Conservation (phyloP, 106 monocot species). For the Dioscorea dumetorum region DNA sequence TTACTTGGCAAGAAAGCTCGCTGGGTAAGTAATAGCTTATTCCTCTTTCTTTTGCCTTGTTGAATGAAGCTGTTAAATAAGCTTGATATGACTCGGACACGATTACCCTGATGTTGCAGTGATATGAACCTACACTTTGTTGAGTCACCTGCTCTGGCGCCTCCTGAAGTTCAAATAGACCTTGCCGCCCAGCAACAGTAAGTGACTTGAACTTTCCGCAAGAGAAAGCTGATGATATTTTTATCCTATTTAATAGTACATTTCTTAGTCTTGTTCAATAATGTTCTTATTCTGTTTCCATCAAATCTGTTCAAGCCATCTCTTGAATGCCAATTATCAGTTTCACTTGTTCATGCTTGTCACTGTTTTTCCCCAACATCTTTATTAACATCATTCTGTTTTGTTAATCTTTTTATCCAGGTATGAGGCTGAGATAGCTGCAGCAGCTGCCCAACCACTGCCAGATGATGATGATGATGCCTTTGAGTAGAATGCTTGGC, state of each 20-base stretch:
- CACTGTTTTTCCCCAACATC: not conserved
- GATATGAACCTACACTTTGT: constrained; percentile 57
- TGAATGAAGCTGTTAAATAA: not conserved
- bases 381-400: not conserved
- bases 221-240: no score
- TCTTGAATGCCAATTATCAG: no score
- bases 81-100: not conserved
- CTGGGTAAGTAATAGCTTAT: constrained; percentile 12
- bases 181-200: constrained; percentile 37
- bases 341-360: no score
- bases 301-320: no score
- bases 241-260: no score
- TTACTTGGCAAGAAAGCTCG: constrained; percentile 44
- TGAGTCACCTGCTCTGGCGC: constrained; percentile 51
- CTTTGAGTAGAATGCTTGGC: constrained; percentile 21
- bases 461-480: constrained; percentile 67
- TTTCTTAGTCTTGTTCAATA: no score
- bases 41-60: not conserved
- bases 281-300: no score
- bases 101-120: constrained; percentile 20
- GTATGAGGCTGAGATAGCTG: constrained; percentile 41
- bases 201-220: not conserved
- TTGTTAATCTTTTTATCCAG: constrained; percentile 7
- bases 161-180: constrained; percentile 60
- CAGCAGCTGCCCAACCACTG: constrained; percentile 57